Evolutionary conservation across 1,139 yeast species (phyloP).

Genomic region (Diutina pseudorugosa): DNA sequence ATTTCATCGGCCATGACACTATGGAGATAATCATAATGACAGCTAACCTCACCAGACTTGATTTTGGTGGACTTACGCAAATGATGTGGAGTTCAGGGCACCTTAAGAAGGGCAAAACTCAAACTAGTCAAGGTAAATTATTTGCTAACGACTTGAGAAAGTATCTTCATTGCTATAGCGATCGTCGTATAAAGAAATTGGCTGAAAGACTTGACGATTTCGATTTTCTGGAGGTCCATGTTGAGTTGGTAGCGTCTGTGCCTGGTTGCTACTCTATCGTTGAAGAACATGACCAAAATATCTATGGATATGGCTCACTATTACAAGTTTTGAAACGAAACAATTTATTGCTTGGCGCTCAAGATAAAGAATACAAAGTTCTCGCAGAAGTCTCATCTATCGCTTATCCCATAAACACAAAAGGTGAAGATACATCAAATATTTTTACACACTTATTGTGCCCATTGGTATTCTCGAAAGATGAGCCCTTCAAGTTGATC

Average conservation of each 20-base stretch:
- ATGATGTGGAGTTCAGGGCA: constrained; percentile 53
- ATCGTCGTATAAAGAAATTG: neutral
- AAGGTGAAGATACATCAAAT: constrained; percentile 24
- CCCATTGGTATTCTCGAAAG: constrained; percentile 24
- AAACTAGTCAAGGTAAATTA: constrained; percentile 6
- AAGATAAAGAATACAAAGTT: constrained; percentile 16
- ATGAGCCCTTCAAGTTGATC: constrained; percentile 7
- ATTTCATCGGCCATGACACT: constrained; percentile 30
- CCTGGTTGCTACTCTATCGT: neutral
- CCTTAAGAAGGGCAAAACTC: constrained; percentile 12
- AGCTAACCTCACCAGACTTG: constrained; percentile 42
- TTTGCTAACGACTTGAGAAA: constrained; percentile 26
- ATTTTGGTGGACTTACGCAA: constrained; percentile 47
- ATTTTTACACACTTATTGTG: constrained; percentile 44
- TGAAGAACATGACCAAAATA: neutral
- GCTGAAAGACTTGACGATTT: neutral
- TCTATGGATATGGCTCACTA: constrained; percentile 12
- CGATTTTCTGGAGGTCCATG: neutral
- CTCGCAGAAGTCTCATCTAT: constrained; percentile 50
- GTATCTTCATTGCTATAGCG: constrained; percentile 19
- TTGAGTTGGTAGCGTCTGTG: neutral
- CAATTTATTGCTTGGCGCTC: constrained; percentile 14
- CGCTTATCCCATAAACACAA: constrained; percentile 34
- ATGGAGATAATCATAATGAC: constrained; percentile 48
- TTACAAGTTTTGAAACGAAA: constrained; percentile 25